Percentiles rank a stretch among this genome's conserved stretches.
Evolutionary conservation across 2,329 filamentous ascomycete genomes (phyloP).

Genomic region (Pestalotiopsis sp.): DNA sequence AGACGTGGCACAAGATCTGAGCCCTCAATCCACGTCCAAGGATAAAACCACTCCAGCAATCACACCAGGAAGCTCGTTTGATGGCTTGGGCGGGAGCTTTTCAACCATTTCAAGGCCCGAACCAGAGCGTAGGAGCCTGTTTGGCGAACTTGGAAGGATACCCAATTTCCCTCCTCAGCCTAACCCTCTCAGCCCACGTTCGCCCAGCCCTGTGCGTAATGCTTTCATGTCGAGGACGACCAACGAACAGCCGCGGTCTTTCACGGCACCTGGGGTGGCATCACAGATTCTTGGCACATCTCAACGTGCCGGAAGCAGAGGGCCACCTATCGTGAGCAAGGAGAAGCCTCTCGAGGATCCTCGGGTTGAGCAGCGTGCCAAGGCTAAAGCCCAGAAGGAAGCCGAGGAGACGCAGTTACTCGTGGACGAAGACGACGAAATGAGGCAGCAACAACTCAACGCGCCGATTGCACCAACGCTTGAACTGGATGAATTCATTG

Average conservation of each 20-base stretch:
- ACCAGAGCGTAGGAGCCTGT: constrained; percentile 48
- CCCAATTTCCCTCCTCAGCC: constrained; percentile 60
- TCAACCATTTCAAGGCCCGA: constrained; percentile 49
- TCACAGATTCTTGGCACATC: constrained; percentile 51
- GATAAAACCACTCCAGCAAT: constrained; percentile 49
- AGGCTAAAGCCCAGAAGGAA: constrained; percentile 55
- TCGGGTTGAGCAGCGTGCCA: constrained; percentile 53
- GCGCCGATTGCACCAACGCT: constrained; percentile 64
- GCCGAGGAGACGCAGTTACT: constrained; percentile 60
- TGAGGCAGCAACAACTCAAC: constrained; percentile 63
- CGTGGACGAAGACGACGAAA: constrained; percentile 70
- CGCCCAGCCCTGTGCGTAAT: constrained; percentile 70
- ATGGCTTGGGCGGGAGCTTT: constrained; percentile 45
- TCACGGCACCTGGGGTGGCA: constrained; percentile 62
- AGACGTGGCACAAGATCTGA: constrained; percentile 66
- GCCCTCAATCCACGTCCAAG: constrained; percentile 48
- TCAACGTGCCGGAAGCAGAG: constrained; percentile 39
- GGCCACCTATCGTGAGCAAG: constrained; percentile 42
- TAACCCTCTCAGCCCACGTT: constrained; percentile 63
- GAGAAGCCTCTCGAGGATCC: constrained; percentile 45
- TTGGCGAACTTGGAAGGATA: constrained; percentile 55
- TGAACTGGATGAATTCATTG: constrained; percentile 69
- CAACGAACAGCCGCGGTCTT: constrained; percentile 56
- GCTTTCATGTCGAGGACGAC: constrained; percentile 54
- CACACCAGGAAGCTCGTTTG: constrained; percentile 63